phyloP scores from a whole-genome alignment of 2,329 filamentous ascomycete genomes.

The Tolypocladium amazonense region DNA sequence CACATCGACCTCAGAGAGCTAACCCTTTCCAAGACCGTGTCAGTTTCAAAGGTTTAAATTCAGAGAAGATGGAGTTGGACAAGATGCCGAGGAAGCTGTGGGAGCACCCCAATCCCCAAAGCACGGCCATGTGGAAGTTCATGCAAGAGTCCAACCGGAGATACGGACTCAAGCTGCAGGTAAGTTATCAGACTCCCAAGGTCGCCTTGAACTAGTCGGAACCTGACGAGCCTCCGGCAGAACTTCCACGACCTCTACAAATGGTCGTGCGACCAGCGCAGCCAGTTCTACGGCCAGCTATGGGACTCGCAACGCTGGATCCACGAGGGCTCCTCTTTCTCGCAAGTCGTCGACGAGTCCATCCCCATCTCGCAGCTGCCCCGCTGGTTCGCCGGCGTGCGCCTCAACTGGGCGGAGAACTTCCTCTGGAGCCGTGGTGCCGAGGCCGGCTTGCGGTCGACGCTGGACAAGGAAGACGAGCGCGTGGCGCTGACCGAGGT shows the following conservation, averaged over 20 bases:
- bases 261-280: constrained; percentile 53
- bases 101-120: constrained; percentile 52
- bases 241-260: constrained; percentile 59
- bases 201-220: not conserved
- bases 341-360: constrained; percentile 55
- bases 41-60: too few relatives aligned
- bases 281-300: constrained; percentile 54
- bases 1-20: not conserved
- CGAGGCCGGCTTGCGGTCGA: constrained; percentile 36
- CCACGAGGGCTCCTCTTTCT: constrained; percentile 49
- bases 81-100: constrained; percentile 51
- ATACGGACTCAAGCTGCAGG: constrained; percentile 45
- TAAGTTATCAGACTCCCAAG: constrained; percentile 12
- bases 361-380: constrained; percentile 62
- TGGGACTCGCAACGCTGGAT: constrained; percentile 52
- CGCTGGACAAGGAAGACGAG: constrained; percentile 55
- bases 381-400: constrained; percentile 65
- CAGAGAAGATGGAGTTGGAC: constrained; percentile 17
- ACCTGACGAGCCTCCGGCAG: constrained; percentile 20
- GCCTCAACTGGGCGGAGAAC: constrained; percentile 73
- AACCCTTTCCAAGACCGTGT: not conserved
- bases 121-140: constrained; percentile 56
- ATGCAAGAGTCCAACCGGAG: constrained; percentile 54
- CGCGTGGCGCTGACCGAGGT: constrained; percentile 64
- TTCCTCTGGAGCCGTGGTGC: constrained; percentile 50